These are phyloP conservation scores for Hordeum pubiflorum DNA, from an alignment of 202 grass and related monocot genomes.

Conservation along the genomic window DNA sequence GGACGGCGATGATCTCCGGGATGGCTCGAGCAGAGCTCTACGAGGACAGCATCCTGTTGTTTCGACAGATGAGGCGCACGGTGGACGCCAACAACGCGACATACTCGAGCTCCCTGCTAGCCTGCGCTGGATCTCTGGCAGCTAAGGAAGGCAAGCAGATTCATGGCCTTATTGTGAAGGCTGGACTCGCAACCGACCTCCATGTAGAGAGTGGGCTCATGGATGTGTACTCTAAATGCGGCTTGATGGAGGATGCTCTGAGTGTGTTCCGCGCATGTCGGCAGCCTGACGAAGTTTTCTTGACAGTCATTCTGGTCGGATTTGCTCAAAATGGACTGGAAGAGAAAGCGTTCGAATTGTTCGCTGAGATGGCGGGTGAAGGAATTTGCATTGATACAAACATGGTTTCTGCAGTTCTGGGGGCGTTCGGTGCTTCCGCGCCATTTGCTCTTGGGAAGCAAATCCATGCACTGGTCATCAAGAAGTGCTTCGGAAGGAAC, in stretches of 20 bases:
- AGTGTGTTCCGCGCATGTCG: conserved; percentile 44
- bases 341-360: conserved; percentile 47
- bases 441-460: conserved; percentile 71
- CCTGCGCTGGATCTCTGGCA: conserved; percentile 50
- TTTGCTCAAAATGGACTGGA: conserved; percentile 72
- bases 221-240: conserved; percentile 78
- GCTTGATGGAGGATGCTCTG: conserved; percentile 61
- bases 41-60: conserved; percentile 48
- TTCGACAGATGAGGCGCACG: conserved; percentile 38
- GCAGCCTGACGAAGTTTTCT: conserved; percentile 51
- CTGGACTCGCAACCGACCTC: conserved; percentile 45
- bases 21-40: conserved; percentile 41
- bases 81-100: conserved; percentile 57
- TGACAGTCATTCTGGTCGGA: conserved; percentile 68
- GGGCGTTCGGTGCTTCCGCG: conserved; percentile 54
- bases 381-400: conserved; percentile 43
- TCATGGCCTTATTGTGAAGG: conserved; percentile 66
- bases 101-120: conserved; percentile 47
- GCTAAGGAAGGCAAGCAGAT: conserved; percentile 54
- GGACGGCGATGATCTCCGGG: conserved; percentile 78
- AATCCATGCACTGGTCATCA: conserved; percentile 60
- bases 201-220: conserved; percentile 58
- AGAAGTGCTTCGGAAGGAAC: conserved; percentile 40
- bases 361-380: conserved; percentile 36
- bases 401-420: conserved; percentile 69